Evolutionary conservation across 1,284 basidiomycete species (phyloP).

Genomic region (Ustilago bromivora): DNA sequence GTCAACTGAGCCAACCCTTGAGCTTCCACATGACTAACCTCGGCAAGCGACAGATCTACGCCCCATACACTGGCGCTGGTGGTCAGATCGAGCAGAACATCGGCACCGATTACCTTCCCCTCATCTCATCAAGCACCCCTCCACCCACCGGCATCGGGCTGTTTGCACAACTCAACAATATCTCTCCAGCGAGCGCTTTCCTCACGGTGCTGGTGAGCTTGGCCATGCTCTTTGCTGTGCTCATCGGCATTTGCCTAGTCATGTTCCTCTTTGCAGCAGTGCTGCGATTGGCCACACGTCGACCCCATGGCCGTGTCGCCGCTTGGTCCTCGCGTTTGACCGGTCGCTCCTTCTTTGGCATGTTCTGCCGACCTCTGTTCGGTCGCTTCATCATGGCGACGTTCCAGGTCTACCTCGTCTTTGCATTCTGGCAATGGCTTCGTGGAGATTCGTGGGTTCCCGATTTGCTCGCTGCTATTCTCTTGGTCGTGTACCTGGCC

Average conservation of each 20-base stretch:
- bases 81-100: conserved; percentile 49
- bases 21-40: conserved; percentile 35
- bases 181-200: conserved; percentile 63
- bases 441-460: conserved; percentile 63
- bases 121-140: conserved; percentile 46
- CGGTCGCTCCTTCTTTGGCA: conserved; percentile 33
- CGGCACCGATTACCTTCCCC: conserved; percentile 39
- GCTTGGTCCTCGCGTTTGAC: conserved; percentile 33
- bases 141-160: conserved; percentile 50
- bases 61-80: conserved; percentile 64
- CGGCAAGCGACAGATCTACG: conserved; percentile 58
- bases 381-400: conserved; percentile 43
- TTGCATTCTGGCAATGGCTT: conserved; percentile 66
- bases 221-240: conserved; percentile 55
- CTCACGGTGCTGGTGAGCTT: conserved; percentile 64
- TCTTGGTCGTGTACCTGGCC: conserved; percentile 45
- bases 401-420: conserved; percentile 52
- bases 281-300: conserved; percentile 26
- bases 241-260: conserved; percentile 41
- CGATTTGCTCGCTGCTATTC: conserved; percentile 59
- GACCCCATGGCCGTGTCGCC: conserved; percentile 23
- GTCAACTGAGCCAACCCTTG: conserved; percentile 21
- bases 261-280: conserved; percentile 41
- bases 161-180: conserved; percentile 58
- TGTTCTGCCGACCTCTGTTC: conserved; percentile 41